Conservation (phyloP, 352 stramenopile genomes). For the Thraustochytrium striatum region DNA sequence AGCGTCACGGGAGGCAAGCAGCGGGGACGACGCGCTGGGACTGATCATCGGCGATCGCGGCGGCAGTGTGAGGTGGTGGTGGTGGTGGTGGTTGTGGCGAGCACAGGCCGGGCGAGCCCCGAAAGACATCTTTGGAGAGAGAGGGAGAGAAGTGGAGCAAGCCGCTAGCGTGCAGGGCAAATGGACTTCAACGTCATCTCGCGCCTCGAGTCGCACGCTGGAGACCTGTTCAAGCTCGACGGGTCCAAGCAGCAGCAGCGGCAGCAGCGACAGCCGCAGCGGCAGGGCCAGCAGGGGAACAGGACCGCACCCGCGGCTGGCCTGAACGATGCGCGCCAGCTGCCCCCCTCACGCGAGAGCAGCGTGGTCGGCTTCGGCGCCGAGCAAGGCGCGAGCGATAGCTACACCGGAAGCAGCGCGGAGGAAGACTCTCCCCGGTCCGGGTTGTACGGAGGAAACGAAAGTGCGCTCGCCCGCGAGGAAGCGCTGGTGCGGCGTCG, state of each 20-base stretch:
- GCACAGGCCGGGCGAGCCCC: too few species aligned
- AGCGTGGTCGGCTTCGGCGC: not conserved
- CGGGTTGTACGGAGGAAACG: not conserved
- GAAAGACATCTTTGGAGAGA: too few species aligned
- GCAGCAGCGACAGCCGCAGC: not conserved
- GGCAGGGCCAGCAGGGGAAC: not conserved
- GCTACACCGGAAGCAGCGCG: not conserved
- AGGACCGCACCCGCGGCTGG: not conserved
- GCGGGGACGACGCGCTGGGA: too few species aligned
- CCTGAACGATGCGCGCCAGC: not conserved
- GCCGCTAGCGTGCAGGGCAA: too few species aligned
- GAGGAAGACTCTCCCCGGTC: not conserved
- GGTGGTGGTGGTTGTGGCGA: too few species aligned
- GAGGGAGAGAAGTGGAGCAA: too few species aligned
- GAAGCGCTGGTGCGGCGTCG: not conserved
- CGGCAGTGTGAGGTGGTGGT: too few species aligned
- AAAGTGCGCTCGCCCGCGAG: not conserved
- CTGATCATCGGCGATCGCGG: too few species aligned
- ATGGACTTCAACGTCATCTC: slow-evolving; percentile 42
- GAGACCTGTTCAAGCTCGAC: slow-evolving; percentile 40
- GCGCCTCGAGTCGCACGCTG: slow-evolving; percentile 3
- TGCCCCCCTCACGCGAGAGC: not conserved
- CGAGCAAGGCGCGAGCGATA: not conserved
- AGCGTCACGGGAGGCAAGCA: too few species aligned
- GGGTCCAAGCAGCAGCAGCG: not conserved